Evolutionary conservation across 2,329 filamentous ascomycete genomes (phyloP).

Genomic region (Trichoderma oligosporum): DNA sequence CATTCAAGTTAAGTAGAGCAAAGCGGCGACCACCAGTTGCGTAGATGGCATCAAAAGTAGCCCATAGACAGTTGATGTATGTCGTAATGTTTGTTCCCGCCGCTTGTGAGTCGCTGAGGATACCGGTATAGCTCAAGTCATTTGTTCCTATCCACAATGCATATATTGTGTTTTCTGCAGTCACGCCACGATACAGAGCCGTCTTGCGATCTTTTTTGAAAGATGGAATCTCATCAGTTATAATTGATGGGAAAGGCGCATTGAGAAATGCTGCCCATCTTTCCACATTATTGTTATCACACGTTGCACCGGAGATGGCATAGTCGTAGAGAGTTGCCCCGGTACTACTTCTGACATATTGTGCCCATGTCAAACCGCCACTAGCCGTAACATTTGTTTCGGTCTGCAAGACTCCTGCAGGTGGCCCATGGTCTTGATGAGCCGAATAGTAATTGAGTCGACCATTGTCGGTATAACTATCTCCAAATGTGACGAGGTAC

Average conservation of each 20-base stretch:
- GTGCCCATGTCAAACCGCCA: conserved; percentile 66
- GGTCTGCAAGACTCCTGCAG: not conserved
- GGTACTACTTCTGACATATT: conserved; percentile 60
- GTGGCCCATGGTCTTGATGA: not conserved
- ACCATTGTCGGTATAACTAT: conserved; percentile 73
- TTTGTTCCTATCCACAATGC: conserved; percentile 80
- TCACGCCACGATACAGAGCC: conserved; percentile 40
- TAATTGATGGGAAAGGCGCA: conserved; percentile 56
- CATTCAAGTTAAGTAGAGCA: conserved; percentile 65
- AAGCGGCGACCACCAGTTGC: conserved; percentile 64
- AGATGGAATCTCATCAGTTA: conserved; percentile 57
- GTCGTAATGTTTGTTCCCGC: conserved; percentile 56
- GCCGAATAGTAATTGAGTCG: conserved; percentile 53
- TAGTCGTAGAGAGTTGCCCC: conserved; percentile 61
- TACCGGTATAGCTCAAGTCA: conserved; percentile 63
- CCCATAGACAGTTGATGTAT: conserved; percentile 66
- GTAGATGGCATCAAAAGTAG: conserved; percentile 60
- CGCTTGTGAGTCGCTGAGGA: conserved; percentile 62
- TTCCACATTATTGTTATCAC: conserved; percentile 63
- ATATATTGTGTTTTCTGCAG: conserved; percentile 62
- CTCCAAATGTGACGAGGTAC: conserved; percentile 64
- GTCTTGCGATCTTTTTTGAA: conserved; percentile 50
- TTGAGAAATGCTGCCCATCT: conserved; percentile 48
- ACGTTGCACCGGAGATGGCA: conserved; percentile 68
- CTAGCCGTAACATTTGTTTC: conserved; percentile 44